phyloP scores from a whole-genome alignment of 1,284 basidiomycete species.

The Trichosporon faecale region DNA sequence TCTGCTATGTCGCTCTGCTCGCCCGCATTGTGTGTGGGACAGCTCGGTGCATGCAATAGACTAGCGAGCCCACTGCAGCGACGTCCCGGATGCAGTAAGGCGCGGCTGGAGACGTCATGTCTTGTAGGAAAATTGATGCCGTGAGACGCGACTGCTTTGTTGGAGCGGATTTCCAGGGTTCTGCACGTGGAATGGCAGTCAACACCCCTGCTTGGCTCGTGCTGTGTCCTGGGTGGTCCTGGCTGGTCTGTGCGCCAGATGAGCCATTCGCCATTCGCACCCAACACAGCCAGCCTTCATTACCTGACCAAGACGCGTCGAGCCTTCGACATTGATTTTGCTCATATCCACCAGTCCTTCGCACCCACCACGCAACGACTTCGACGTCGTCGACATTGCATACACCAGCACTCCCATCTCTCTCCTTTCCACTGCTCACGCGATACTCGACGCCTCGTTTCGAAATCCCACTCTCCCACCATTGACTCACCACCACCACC shows the following conservation, averaged over 20 bases:
- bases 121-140: neutral
- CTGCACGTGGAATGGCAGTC: neutral
- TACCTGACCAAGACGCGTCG: slow-evolving; percentile 6
- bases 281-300: slow-evolving; percentile 5
- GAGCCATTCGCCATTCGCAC: neutral
- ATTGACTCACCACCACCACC: neutral
- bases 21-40: neutral
- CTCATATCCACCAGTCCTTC: neutral
- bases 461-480: neutral
- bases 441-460: neutral
- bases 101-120: neutral
- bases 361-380: neutral
- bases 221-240: neutral
- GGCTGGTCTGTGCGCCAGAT: neutral
- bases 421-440: neutral
- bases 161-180: slow-evolving; percentile 1
- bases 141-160: slow-evolving; percentile 7
- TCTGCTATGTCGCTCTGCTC: neutral
- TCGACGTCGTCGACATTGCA: neutral
- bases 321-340: slow-evolving; percentile 1
- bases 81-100: neutral
- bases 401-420: neutral
- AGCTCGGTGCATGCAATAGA: neutral
- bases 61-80: neutral
- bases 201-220: neutral